Base-by-base conservation (phyloP, 768 basidiomycete species). In the Leccinum barrowsii region DNA sequence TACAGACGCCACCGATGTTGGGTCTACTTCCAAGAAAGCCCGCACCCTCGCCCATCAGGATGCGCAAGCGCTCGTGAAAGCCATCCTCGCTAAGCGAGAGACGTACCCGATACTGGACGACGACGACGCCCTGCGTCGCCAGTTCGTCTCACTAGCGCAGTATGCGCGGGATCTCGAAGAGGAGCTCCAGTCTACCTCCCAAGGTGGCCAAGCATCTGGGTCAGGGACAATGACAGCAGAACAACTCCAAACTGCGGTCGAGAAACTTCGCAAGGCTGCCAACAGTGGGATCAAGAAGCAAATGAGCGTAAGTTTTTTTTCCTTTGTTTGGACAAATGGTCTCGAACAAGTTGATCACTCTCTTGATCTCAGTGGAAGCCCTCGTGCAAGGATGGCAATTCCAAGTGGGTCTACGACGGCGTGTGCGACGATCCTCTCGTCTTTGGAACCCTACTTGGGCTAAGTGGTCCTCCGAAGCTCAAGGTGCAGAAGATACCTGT, bases 361-460 rank as follows among this genome's bases (percentile, higher is more conserved):
- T 17, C 28, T 28, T 30, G 12, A 49, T 48, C n/a, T 5, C 58
- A 82, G 82, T 83, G 82, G 82, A 80, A 77, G 62, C 74, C 78
- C 2, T 75, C 77, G 1, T 82, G 80, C 66, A 81, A 80, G 66
- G 72, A 67, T 0, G 76, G 79, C 15, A 58, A 67, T 6, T 77
- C 83, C 21, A 81, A 76, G 59, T 84, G 76, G 76, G 56, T 64
- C n/a, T 83, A 83, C 59, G 80, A 82, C 55, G 82, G 81, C 19
- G 74, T 84, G 19, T 83, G 79, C 61, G 66, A 70, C 7, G 77
- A 82, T 63, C 73, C 78, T 0, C 75, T 68, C 15, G 75, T 82
- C 50, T 84, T 84, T 61, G 80, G 79, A 15, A 71, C 67, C 4
- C 66, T 82, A 42, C 59, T 84, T 48, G 72, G 74, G 0, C 67